Base-by-base conservation (phyloP, 2,329 filamentous ascomycete species). In the Aspergillus spinulosporus region DNA sequence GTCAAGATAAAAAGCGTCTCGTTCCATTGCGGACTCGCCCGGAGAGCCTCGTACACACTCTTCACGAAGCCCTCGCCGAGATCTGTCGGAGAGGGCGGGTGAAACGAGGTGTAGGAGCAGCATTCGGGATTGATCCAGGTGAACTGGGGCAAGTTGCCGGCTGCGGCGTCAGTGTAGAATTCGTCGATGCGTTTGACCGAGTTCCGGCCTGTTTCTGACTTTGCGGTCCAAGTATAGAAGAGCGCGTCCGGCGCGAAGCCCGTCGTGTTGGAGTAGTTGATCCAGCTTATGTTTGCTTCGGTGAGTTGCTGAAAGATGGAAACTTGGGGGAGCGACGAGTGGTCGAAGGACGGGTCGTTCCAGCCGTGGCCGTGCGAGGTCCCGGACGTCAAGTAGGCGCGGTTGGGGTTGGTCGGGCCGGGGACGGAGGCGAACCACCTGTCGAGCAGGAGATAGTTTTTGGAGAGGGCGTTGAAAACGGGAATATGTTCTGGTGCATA, bases 101-200 rank as follows among this genome's bases (percentile, higher is more conserved):
- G 73, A 71, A 76, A 75, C 2, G 72, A 74, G 48, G 69, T 58
- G 48, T 74, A 61, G 14, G 59, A 64, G 58, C 68, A 71, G 59
- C 68, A 70, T 51, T 78, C 77, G 0, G 76, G 76, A 29, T 77
- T 78, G 53, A 78, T 74, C 59, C 77, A 78, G 15, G 82, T 80
- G 72, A 85, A 88, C 72, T 90, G 88, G 1, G 89, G 89, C n/a
- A 92, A 80, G 14, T 76, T 81, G 62, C 85, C 76, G 57, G 73
- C 75, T 56, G 81, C 76, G 5, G 92, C 78, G 66, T 93, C 90
- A 50, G 80, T 75, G 64, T 86, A 80, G 76, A 93, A 92, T 14
- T 70, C 52, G 44, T 62, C 59, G 6, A 49, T 68, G 62, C 8
- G 67, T 68, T 3, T 75, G 64, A 9, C 62, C 61, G 52, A 70